phyloP scores from a whole-genome alignment of 2,329 filamentous ascomycete species.

The Diaporthe caulivora region DNA sequence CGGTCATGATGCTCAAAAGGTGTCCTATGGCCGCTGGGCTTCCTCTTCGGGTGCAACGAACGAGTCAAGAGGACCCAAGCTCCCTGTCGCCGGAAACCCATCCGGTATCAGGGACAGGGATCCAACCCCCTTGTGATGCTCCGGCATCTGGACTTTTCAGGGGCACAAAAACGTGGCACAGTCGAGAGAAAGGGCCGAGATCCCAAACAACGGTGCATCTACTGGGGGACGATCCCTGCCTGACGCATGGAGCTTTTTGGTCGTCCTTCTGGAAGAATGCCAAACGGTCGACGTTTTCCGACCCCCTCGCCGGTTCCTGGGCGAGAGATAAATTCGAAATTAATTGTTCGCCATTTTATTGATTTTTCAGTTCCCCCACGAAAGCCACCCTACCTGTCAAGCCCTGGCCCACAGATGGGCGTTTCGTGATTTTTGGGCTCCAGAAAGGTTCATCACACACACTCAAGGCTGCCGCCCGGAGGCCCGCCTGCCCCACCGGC shows the following conservation, averaged over 20 bases:
- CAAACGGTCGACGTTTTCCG: slow-evolving; percentile 28
- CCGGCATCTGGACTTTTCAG: slow-evolving; percentile 14
- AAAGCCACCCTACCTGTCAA: no score
- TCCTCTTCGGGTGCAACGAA: slow-evolving; percentile 25
- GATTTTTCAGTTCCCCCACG: neutral
- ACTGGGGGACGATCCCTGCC: slow-evolving; percentile 28
- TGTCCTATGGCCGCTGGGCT: slow-evolving; percentile 20
- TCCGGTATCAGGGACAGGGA: slow-evolving; percentile 35
- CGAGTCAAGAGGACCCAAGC: slow-evolving; percentile 34
- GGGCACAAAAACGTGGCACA: slow-evolving; percentile 31
- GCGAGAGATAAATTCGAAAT: slow-evolving; percentile 32
- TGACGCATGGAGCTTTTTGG: slow-evolving; percentile 19
- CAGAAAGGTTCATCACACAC: neutral
- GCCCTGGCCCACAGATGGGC: neutral
- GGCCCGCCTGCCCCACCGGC: slow-evolving; percentile 1
- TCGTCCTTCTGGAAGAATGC: slow-evolving; percentile 33
- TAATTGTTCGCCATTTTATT: slow-evolving; percentile 27
- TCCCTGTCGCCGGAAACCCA: slow-evolving; percentile 35
- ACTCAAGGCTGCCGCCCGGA: neutral
- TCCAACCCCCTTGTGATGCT: slow-evolving; percentile 2
- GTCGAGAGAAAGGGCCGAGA: slow-evolving; percentile 29
- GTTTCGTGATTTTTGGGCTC: neutral
- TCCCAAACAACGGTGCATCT: slow-evolving; percentile 33
- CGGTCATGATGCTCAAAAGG: slow-evolving; percentile 17
- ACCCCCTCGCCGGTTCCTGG: neutral